phyloP scores from a whole-genome alignment of 2,329 filamentous ascomycete genomes.

The Dothidotthia symphoricarpi region DNA sequence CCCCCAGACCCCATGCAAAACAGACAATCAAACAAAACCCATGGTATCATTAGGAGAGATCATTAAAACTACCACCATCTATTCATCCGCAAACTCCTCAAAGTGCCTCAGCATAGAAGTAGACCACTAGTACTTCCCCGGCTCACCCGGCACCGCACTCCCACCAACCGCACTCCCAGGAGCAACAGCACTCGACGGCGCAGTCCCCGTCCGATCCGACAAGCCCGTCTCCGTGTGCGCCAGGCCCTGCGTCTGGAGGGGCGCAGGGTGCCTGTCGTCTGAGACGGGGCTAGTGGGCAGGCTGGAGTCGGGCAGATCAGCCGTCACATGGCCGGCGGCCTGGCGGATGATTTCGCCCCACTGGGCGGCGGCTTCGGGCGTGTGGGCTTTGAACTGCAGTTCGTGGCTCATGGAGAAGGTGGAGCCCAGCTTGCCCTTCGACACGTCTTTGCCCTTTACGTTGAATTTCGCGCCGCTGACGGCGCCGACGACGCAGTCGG shows the following conservation, averaged over 20 bases:
- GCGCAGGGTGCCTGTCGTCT: slow-evolving; percentile 23
- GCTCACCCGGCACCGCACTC: slow-evolving; percentile 25
- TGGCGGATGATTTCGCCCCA: slow-evolving; percentile 75
- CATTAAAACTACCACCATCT: no score
- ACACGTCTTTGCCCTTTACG: slow-evolving; percentile 90
- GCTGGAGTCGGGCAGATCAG: slow-evolving; percentile 40
- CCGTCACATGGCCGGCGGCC: slow-evolving; percentile 55
- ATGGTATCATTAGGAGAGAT: no score
- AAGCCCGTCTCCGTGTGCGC: slow-evolving; percentile 18
- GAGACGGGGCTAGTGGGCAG: slow-evolving; percentile 39
- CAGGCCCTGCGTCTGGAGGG: slow-evolving; percentile 37
- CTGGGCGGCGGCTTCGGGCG: slow-evolving; percentile 72
- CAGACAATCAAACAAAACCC: no score
- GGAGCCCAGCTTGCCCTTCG: slow-evolving; percentile 71
- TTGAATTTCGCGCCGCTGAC: slow-evolving; percentile 80
- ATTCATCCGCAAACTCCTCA: no score
- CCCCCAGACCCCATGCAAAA: no score
- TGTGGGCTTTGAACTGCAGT: slow-evolving; percentile 83
- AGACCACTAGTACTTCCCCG: slow-evolving; percentile 28
- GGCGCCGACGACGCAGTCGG: slow-evolving; percentile 77
- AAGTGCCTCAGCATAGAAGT: no score
- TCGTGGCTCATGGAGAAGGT: slow-evolving; percentile 79
- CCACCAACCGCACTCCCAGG: slow-evolving; percentile 15
- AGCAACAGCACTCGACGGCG: slow-evolving; percentile 9
- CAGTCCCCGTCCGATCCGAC: not conserved